Percentiles rank a stretch among this genome's conserved stretches.
Evolutionary conservation across 2,329 filamentous ascomycete genomes (phyloP).

Genomic region (Lasiodiplodia theobromae): DNA sequence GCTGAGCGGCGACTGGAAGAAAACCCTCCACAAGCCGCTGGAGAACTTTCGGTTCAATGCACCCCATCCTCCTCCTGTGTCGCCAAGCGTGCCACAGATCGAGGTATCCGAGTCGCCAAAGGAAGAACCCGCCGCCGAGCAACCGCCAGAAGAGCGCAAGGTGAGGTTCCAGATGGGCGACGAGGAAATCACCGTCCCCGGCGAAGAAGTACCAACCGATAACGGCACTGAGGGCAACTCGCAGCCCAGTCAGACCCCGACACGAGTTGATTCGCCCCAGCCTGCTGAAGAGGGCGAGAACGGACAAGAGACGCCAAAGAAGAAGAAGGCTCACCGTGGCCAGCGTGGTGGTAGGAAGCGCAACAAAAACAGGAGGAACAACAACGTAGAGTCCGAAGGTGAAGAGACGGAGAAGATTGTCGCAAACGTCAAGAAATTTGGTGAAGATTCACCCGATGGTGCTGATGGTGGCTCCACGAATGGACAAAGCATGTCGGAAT

Average conservation of each 20-base stretch:
- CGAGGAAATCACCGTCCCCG: conserved; percentile 26
- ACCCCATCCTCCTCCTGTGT: conserved; percentile 32
- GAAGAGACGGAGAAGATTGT: conserved; percentile 48
- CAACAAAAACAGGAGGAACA: conserved; percentile 51
- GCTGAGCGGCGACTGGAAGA: conserved; percentile 25
- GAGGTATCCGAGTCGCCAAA: conserved; percentile 8
- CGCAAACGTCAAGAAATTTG: conserved; percentile 49
- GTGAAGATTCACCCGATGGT: conserved; percentile 35
- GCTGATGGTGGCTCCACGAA: conserved; percentile 45
- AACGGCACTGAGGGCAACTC: conserved; percentile 4
- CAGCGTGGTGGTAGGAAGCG: conserved; percentile 55
- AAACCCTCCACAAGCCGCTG: conserved; percentile 37
- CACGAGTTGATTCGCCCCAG: conserved; percentile 30
- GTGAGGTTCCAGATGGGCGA: conserved; percentile 29
- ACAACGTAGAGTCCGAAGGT: conserved; percentile 39
- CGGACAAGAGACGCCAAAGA: conserved; percentile 44
- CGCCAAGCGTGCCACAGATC: conserved; percentile 9
- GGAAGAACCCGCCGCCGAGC: background rate
- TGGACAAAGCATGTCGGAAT: conserved; percentile 36
- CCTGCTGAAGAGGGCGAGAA: conserved; percentile 32
- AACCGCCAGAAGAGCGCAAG: conserved; percentile 23
- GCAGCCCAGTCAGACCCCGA: background rate
- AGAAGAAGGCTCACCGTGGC: conserved; percentile 59
- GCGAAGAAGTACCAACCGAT: background rate
- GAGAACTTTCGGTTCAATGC: conserved; percentile 45